Conservation (phyloP, 2,329 filamentous ascomycete species). For the Sporothrix pseudoabietina region DNA sequence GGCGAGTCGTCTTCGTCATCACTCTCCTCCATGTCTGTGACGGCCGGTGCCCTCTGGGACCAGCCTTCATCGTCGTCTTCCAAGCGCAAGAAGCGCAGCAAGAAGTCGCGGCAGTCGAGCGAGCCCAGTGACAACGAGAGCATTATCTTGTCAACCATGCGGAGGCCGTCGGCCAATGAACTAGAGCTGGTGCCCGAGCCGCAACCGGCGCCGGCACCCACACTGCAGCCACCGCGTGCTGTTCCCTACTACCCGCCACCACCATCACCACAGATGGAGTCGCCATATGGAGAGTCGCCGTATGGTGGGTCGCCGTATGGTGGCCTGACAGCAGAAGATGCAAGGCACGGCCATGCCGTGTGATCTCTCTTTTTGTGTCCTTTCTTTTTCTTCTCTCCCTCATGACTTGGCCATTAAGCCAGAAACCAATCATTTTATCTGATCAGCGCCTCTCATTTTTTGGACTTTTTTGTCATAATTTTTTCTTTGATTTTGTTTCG, state of each 20-base stretch:
- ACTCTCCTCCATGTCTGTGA: conserved; percentile 24
- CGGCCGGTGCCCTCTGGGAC: conserved; percentile 29
- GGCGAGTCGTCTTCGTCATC: conserved; percentile 14
- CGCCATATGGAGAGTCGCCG: conserved; percentile 11
- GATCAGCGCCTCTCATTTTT: conserved; percentile 22
- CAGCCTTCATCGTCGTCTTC: conserved; percentile 25
- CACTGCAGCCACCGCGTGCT: conserved; percentile 50
- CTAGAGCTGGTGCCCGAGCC: conserved; percentile 35
- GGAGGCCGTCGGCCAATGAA: neutral
- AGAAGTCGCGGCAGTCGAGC: conserved; percentile 33
- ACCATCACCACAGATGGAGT: conserved; percentile 25
- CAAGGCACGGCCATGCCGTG: conserved; percentile 22
- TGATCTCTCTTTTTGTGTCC: neutral
- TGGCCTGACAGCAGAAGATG: conserved; percentile 31
- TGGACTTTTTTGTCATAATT: neutral
- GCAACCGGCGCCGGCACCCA: conserved; percentile 40
- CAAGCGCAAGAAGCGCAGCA: neutral
- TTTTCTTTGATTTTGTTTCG: neutral
- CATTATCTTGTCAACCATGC: conserved; percentile 38
- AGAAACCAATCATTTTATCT: conserved; percentile 7
- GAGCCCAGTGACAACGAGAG: conserved; percentile 55
- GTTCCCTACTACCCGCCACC: conserved; percentile 26
- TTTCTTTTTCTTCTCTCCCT: neutral
- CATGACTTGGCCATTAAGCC: neutral
- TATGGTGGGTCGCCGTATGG: conserved; percentile 14